phyloP scores from a whole-genome alignment of 257 asterid genomes.

The Lycium ferocissimum region DNA sequence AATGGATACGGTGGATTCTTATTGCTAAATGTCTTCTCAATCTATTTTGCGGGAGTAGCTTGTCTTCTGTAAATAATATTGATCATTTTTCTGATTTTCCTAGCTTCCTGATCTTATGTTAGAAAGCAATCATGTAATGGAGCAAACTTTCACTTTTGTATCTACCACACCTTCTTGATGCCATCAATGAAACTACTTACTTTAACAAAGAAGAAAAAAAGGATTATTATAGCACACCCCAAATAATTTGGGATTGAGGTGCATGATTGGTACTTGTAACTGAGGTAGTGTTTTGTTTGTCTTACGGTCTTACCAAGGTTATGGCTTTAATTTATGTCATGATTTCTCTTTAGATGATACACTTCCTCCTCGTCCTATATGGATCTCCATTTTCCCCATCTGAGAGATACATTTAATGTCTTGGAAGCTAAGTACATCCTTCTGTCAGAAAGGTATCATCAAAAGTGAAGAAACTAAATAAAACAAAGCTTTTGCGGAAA shows the following conservation, averaged over 20 bases:
- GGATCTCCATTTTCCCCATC: too few species aligned
- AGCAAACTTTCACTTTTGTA: not conserved
- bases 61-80: not conserved
- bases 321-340: not conserved
- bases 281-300: conserved; percentile 8
- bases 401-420: not conserved
- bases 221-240: not conserved
- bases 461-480: conserved; percentile 4
- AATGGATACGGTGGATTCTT: not conserved
- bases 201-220: not conserved
- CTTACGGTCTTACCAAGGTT: not conserved
- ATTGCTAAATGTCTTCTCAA: not conserved
- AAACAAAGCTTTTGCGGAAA: not conserved
- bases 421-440: not conserved
- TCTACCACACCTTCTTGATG: conserved; percentile 1
- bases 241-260: not conserved
- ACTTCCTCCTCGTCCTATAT: not conserved
- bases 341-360: not conserved
- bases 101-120: conserved; percentile 7
- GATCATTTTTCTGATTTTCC: conserved; percentile 5
- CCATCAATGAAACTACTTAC: not conserved
- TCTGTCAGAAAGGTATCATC: conserved; percentile 10
- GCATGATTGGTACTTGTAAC: not conserved
- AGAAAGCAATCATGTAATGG: not conserved
- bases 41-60: not conserved